Conservation (phyloP, 2,329 filamentous ascomycete species). For the Myriosclerotinia curreyana region DNA sequence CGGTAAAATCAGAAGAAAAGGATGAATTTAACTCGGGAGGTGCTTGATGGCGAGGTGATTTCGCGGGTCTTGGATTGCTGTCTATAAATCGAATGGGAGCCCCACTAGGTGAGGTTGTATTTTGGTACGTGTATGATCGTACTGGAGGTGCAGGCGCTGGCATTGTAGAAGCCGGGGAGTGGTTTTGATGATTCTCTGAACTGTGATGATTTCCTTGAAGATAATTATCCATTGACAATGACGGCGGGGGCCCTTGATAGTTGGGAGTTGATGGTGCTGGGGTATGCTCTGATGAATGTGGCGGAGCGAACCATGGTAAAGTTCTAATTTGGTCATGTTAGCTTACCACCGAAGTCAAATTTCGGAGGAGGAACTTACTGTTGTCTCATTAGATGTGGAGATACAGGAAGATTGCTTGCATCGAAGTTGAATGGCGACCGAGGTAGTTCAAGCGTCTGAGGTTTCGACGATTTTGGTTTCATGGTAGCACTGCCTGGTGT, state of each 20-base stretch:
- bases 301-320: conserved; percentile 30
- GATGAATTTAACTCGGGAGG: conserved; percentile 32
- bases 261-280: conserved; percentile 31
- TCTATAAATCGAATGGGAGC: conserved; percentile 34
- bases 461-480: conserved; percentile 32
- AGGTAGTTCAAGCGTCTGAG: conserved; percentile 35
- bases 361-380: conserved; percentile 31
- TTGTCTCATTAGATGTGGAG: conserved; percentile 36
- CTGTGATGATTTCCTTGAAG: conserved; percentile 33
- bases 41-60: conserved; percentile 38
- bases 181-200: conserved; percentile 29
- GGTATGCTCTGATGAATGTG: conserved; percentile 35
- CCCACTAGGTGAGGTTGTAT: conserved; percentile 18
- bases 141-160: conserved; percentile 17
- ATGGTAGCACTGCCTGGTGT: conserved; percentile 28
- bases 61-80: conserved; percentile 37
- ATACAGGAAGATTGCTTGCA: conserved; percentile 34
- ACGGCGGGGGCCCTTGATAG: conserved; percentile 29
- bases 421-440: conserved; percentile 39
- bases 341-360: conserved; percentile 15
- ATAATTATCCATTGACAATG: conserved; percentile 32
- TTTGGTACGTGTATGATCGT: conserved; percentile 21
- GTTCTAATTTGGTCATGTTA: conserved; percentile 23
- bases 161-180: conserved; percentile 27
- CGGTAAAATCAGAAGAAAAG: conserved; percentile 29